phyloP scores from a whole-genome alignment of 164 flowering plant species.

The Warburgia ugandensis region DNA sequence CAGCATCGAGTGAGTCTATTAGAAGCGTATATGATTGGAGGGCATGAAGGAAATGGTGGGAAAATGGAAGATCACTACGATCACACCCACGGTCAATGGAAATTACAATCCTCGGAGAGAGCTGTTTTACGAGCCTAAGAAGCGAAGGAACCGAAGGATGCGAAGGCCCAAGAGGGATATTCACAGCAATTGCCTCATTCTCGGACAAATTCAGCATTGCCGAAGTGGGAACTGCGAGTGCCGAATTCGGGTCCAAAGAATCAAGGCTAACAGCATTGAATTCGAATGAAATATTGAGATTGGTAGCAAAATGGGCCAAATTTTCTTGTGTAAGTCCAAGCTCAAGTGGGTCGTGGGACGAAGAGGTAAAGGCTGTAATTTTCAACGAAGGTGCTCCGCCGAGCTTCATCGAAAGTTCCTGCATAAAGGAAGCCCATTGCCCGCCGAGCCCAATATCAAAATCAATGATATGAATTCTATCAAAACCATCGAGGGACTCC shows the following conservation, averaged over 20 bases:
- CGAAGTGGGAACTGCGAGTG: no score
- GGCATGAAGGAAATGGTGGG: slow-evolving; percentile 45
- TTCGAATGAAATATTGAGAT: slow-evolving; percentile 42
- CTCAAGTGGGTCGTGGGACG: slow-evolving; percentile 49
- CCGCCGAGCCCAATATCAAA: slow-evolving; percentile 82
- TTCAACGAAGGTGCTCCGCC: slow-evolving; percentile 41
- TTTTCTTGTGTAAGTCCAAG: slow-evolving; percentile 50
- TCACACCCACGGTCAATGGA: slow-evolving; percentile 64
- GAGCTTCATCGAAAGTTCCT: slow-evolving; percentile 49
- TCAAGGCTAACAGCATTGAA: slow-evolving; percentile 51
- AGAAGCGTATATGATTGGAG: slow-evolving; percentile 44
- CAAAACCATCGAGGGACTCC: slow-evolving; percentile 44
- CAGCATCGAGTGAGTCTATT: slow-evolving; percentile 68
- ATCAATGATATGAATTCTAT: slow-evolving; percentile 53
- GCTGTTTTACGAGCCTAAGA: slow-evolving; percentile 61
- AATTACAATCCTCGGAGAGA: slow-evolving; percentile 64
- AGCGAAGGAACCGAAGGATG: slow-evolving; percentile 34
- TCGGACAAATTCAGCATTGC: slow-evolving; percentile 21
- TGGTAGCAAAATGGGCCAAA: slow-evolving; percentile 54
- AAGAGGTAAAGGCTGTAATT: slow-evolving; percentile 64
- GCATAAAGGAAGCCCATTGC: slow-evolving; percentile 88
- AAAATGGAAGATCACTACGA: slow-evolving; percentile 54
- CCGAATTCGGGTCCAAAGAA: slow-evolving; percentile 32
- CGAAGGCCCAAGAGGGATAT: slow-evolving; percentile 41
- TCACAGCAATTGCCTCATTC: slow-evolving; percentile 56